Conservation (phyloP, 345 rosid genomes). For the Melaleuca quinquenervia region DNA sequence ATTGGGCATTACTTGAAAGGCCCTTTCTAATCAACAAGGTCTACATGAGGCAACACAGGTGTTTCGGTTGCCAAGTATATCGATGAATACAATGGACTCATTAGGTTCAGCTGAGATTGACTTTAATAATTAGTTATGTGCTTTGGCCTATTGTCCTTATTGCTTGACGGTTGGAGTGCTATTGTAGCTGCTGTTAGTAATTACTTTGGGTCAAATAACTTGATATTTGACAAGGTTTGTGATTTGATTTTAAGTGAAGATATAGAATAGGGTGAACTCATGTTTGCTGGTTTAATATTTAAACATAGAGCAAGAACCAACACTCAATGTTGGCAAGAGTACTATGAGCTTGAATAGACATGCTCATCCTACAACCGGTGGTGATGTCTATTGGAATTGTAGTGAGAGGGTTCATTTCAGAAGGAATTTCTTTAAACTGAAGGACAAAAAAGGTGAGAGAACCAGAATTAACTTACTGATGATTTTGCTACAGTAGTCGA, state of each 20-base stretch:
- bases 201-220: not conserved
- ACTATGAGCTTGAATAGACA: not conserved
- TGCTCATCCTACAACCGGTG: not conserved
- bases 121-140: not conserved
- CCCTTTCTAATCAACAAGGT: not conserved
- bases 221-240: not conserved
- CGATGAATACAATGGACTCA: not conserved
- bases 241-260: not conserved
- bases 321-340: not conserved
- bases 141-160: not conserved
- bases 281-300: not conserved
- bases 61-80: not conserved
- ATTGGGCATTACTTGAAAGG: not conserved
- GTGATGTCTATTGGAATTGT: not conserved
- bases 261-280: not conserved
- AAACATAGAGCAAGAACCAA: not conserved
- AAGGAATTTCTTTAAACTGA: not conserved
- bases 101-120: not conserved
- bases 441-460: not conserved
- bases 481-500: not conserved
- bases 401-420: not conserved
- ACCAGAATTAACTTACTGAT: not conserved
- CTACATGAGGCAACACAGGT: not conserved
- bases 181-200: not conserved
- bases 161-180: not conserved